Evolutionary conservation across 1,284 basidiomycete genomes (phyloP).

Genomic region (Ganoderma lingzhi): DNA sequence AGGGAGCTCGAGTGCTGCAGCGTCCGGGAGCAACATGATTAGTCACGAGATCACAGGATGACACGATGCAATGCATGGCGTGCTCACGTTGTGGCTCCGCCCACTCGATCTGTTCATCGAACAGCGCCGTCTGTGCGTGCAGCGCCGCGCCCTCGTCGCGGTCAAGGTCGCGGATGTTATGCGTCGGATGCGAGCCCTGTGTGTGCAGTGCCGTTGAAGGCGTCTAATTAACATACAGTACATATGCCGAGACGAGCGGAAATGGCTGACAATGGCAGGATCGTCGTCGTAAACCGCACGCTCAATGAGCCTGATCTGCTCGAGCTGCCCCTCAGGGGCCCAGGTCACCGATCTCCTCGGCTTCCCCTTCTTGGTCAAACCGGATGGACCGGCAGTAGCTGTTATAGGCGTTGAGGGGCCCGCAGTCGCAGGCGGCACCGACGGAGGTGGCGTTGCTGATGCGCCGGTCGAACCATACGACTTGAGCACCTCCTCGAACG

Average conservation of each 20-base stretch:
- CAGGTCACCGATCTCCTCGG: conserved; percentile 79
- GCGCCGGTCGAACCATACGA: conserved; percentile 70
- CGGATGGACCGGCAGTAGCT: conserved; percentile 44
- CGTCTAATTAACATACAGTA: conserved; percentile 65
- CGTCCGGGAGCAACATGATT: conserved; percentile 30
- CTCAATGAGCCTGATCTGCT: conserved; percentile 79
- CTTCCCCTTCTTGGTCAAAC: conserved; percentile 56
- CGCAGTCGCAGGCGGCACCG: conserved; percentile 41
- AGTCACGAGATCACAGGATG: conserved; percentile 25
- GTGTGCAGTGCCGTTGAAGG: conserved; percentile 39
- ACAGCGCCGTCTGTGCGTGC: conserved; percentile 66
- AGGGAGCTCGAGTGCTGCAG: conserved; percentile 69
- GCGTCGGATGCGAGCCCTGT: conserved; percentile 71
- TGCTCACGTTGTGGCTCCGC: conserved; percentile 75
- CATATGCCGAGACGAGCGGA: conserved; percentile 45
- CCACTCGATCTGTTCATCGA: conserved; percentile 87
- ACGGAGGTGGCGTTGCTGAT: conserved; percentile 48
- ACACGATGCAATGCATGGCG: conserved; percentile 24
- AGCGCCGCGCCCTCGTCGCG: conserved; percentile 84
- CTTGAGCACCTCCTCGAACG: conserved; percentile 83
- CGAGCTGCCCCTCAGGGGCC: conserved; percentile 75
- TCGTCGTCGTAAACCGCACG: conserved; percentile 87
- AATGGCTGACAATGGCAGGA: conserved; percentile 77
- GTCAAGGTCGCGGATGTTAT: conserved; percentile 83
- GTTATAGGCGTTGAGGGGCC: conserved; percentile 45